Evolutionary conservation across 2,329 filamentous ascomycete species (phyloP), one percentile per base, ranked within the genome.

Genomic region (Botrytis aclada): DNA sequence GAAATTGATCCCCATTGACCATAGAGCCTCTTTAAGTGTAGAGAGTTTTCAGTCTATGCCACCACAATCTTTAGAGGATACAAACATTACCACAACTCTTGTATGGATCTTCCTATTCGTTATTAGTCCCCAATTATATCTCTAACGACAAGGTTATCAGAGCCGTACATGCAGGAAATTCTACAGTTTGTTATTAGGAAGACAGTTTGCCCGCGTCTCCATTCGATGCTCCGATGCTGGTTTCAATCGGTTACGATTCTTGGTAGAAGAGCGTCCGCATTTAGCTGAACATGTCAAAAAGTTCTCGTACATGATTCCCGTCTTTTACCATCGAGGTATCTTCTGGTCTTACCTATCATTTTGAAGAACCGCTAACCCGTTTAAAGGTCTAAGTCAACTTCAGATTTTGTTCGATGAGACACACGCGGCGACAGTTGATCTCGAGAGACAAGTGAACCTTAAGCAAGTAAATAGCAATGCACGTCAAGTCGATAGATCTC

Each of bases 251-350:
- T 79, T 89, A 64, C 83, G 86, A 71, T 82, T 82, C 56, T 84
- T 89, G 73, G 83, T 86, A 45, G 81, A 67, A 54, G 65, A 81
- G 66, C 84, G 85, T 75, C 81, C 82, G 29, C 84, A 86, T 79
- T 82, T 89, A 32, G 85, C 86, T 25, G 80, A 82, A 70, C 83
- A 87, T 78, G 87, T 89, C 74, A 87, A 86, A 78, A 88, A 88
- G 77, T 88, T 89, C 80, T 88, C 86, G 75, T 89, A 89, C 79
- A 84, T 89, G 80, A 85, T 89, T 72, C 87, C 87, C 7, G 87
- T 86, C 77, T 88, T 89, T 78, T 88, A 88, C 80, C 83, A 84
- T 73, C 82, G 86, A 82, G 85, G 87, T 87, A 66, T 64, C 8
- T 18, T 66, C 6, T 51, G 25, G 56, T 47, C n/a, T 25, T 22